Evolutionary conservation across 257 asterid species (phyloP), one percentile per base, ranked within the genome.

Genomic region (Primulina tabacum): DNA sequence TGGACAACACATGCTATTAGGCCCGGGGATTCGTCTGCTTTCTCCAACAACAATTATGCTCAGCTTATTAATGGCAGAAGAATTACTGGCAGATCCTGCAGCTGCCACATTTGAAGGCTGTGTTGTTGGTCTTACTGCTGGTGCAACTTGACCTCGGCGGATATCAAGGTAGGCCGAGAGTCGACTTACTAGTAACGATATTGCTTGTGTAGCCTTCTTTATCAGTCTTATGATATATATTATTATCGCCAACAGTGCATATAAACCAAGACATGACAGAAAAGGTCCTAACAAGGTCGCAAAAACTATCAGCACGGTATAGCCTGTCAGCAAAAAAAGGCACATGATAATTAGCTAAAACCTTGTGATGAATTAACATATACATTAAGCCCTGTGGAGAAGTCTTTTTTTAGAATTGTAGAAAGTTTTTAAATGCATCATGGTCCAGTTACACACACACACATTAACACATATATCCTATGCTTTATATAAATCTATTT

Each of bases 41-140:
- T 80, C 85, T 21, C 71, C 82, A 40, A 80, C 40, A 29, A 69
- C 67, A 32, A 70, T 70, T 53, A 69, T 68, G 35, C 59, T 69
- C 73, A 66, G 77, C 38, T 71, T 71, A 50, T 72, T 68, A 7
- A 78, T 74, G 62, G 77, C 71, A 60, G 77, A 74, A 60, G 82
- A 65, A 11, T 65, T 61, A 14, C 7, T 3, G n/a, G 71, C 80
- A 20, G 75, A 72, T 32, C 76, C 82, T 28, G 29, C 33, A 30
- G 33, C 6, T 29, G 70, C 29, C 32, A 60, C 50, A 26, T 60
- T 62, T 52, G 69, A 72, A 24, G 29, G 57, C 26, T 70, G 60
- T 65, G 37, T 29, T 58, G 16, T 50, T 17, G 18, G 21, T 18
- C 55, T 47, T 47, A 47, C 55, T 4, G n/a, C 18, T 12, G 55